phyloP scores from a whole-genome alignment of 1,139 yeast species.

The Blastobotrys indianensis region DNA sequence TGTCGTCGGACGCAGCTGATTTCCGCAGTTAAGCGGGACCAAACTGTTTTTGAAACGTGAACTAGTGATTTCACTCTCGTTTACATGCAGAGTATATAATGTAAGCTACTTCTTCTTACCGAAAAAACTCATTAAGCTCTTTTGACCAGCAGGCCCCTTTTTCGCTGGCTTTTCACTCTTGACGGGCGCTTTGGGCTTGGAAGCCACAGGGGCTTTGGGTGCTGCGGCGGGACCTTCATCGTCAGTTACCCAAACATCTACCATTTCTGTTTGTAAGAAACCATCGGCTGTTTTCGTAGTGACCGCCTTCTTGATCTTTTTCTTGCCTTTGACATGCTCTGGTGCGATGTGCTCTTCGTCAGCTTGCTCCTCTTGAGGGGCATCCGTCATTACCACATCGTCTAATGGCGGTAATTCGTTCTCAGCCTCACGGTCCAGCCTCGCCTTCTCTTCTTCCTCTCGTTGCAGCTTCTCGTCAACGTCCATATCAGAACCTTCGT shows the following conservation, averaged over 20 bases:
- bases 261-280: conserved; percentile 7
- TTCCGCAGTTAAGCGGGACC: too few species aligned
- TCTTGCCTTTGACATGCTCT: conserved; percentile 4
- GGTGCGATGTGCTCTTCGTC: neutral
- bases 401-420: neutral
- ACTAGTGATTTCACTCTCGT: neutral
- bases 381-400: conserved; percentile 8
- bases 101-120: conserved; percentile 1
- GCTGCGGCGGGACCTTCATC: conserved; percentile 4
- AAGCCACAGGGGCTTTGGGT: neutral
- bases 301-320: conserved; percentile 5
- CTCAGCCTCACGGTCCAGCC: neutral
- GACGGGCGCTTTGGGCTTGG: neutral
- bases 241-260: conserved; percentile 11
- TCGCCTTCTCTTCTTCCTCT: conserved; percentile 2
- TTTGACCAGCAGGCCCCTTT: conserved; percentile 6
- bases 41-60: too few species aligned
- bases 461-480: conserved; percentile 8
- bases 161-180: conserved; percentile 4
- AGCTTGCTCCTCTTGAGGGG: neutral
- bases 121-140: conserved; percentile 9
- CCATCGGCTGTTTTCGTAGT: conserved; percentile 11
- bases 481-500: conserved; percentile 13
- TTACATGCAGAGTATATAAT: neutral
- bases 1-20: too few species aligned